Base-by-base conservation (phyloP, 768 basidiomycete species). In the Termitomyces sp. region DNA sequence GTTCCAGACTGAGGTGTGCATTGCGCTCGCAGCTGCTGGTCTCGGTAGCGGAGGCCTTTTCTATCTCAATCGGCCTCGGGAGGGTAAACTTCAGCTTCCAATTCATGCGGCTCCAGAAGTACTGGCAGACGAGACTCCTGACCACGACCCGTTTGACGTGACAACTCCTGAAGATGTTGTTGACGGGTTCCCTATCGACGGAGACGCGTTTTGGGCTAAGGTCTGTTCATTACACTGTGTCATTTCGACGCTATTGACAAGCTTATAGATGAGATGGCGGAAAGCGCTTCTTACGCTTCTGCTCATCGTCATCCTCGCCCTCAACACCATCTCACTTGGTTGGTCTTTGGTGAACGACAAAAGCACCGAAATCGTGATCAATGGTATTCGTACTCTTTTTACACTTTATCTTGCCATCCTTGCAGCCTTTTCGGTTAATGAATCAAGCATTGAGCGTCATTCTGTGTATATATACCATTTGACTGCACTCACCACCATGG, bases 81-180 rank as follows among this genome's bases (percentile, higher is more conserved):
- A 81, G 37, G 83, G 82, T 38, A 83, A 83, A 70, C 81, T 87
- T 59, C 73, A 79, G 57, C 78, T 88, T 17, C 80, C 81, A 45
- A 66, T 71, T 10, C 67, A 73, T 60, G 66, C 69, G 14, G 68
- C 67, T 6, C 6, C 25, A 31, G 62, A 63, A 6, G 45, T 29
- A 6, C 17, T 48, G 7, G 37, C 15, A 34, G 50, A 52, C 36
- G 71, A 72, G 15, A 67, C 68, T 17, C 66, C 46, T 61, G 68
- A 70, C 37, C 71, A 70, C 12, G 89, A 91, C 67, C 85, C 87
- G 11, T 91, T 89, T 68, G 83, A 86, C 69, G 86, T 94, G n/a
- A 82, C 85, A 20, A 84, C 70, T n/a, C 83, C 86, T 9, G 87
- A 88, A 69, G 92, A 94, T 65, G 65, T 83, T 40, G 61, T 86